Conservation (phyloP, 2,329 filamentous ascomycete species). For the Plenodomus lindquistii region DNA sequence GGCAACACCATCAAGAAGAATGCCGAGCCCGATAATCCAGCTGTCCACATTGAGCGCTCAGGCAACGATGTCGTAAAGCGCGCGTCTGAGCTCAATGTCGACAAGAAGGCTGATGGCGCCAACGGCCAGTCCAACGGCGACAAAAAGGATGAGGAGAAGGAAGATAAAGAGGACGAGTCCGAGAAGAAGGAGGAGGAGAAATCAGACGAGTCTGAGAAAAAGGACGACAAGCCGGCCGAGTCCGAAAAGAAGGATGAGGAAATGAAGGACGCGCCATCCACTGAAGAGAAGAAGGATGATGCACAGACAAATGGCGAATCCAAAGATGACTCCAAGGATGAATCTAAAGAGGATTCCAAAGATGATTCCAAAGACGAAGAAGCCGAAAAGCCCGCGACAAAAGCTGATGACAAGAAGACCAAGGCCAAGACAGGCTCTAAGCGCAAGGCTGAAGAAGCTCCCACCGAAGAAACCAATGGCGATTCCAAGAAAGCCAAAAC, state of each 20-base stretch:
- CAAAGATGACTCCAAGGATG: constrained; percentile 11
- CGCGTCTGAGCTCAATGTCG: constrained; percentile 62
- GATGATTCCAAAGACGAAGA: constrained; percentile 21
- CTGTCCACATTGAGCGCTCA: constrained; percentile 60
- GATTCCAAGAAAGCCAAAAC: constrained; percentile 30
- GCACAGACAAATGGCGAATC: constrained; percentile 22
- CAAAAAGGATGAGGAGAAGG: constrained; percentile 37
- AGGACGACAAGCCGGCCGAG: constrained; percentile 35
- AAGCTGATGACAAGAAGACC: constrained; percentile 30
- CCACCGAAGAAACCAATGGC: constrained; percentile 25
- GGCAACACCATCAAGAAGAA: constrained; percentile 69
- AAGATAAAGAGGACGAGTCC: constrained; percentile 25
- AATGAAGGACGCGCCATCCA: constrained; percentile 22
- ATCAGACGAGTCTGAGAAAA: constrained; percentile 29
- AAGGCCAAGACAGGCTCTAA: constrained; percentile 43
- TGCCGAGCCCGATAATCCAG: constrained; percentile 63
- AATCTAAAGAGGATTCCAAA: constrained; percentile 14
- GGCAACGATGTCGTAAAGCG: constrained; percentile 69
- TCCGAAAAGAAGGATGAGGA: constrained; percentile 38
- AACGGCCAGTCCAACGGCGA: constrained; percentile 43
- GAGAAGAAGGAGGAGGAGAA: constrained; percentile 46
- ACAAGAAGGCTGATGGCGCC: constrained; percentile 47
- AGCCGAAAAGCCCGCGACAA: constrained; percentile 32
- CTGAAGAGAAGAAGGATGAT: constrained; percentile 27
- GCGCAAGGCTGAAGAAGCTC: constrained; percentile 34